Percentiles rank a stretch among this genome's conserved stretches.
Evolutionary conservation across 1,284 basidiomycete species (phyloP).

Genomic region (Pseudozyma hubeiensis): DNA sequence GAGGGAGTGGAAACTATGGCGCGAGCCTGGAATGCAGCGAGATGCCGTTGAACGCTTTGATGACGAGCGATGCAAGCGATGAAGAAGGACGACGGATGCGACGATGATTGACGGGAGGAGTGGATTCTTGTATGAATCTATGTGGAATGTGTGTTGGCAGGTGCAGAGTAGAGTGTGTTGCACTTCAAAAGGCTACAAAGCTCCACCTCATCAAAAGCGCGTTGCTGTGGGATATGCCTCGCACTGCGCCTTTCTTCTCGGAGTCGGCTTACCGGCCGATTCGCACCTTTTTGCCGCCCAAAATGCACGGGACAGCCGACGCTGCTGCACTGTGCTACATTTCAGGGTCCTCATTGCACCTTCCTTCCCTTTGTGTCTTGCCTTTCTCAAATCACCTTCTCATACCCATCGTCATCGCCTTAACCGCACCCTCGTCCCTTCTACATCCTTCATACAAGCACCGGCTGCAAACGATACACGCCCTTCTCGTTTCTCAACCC

Average conservation of each 20-base stretch:
- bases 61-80: neutral
- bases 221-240: neutral
- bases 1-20: neutral
- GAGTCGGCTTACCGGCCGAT: slow-evolving; percentile 15
- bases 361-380: slow-evolving; percentile 11
- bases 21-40: no score
- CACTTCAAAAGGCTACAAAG: neutral
- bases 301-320: neutral
- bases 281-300: slow-evolving; percentile 6
- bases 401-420: no score
- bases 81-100: neutral
- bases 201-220: slow-evolving; percentile 1
- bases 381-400: neutral
- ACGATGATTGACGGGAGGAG: neutral
- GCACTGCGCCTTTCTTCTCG: neutral
- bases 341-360: slow-evolving; percentile 10
- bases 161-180: neutral
- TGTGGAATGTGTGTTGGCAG: neutral
- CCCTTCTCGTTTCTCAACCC: no score
- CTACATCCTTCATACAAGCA: no score
- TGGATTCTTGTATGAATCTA: no score
- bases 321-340: neutral
- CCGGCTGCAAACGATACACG: no score
- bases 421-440: no score
- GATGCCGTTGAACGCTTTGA: no score